phyloP scores from a whole-genome alignment of 2,329 filamentous ascomycete species.

The Fusarium beomiforme region DNA sequence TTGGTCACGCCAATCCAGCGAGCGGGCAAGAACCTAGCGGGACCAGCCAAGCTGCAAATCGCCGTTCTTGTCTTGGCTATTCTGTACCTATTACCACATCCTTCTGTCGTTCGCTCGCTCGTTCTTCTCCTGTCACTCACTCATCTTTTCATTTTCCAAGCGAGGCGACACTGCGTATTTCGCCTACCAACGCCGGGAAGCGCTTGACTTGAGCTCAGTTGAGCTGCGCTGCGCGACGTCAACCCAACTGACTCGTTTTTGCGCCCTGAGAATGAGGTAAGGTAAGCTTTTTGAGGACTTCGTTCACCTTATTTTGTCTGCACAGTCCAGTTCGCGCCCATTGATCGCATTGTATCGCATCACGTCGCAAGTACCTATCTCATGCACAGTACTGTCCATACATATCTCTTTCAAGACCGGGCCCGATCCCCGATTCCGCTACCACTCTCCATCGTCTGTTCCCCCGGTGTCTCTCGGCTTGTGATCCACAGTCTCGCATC shows the following conservation, averaged over 20 bases:
- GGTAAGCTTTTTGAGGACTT: slow-evolving; percentile 13
- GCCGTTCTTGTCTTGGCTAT: slow-evolving; percentile 25
- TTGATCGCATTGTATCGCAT: slow-evolving; percentile 7
- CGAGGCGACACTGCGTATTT: slow-evolving; percentile 22
- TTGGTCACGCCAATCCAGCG: background rate
- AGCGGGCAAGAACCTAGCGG: slow-evolving; percentile 10
- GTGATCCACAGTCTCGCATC: slow-evolving; percentile 34
- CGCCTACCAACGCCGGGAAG: slow-evolving; percentile 19
- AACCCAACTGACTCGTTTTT: slow-evolving; percentile 18
- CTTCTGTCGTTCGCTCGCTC: slow-evolving; percentile 9
- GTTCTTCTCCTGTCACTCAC: slow-evolving; percentile 10
- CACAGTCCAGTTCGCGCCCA: slow-evolving; percentile 11
- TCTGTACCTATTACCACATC: slow-evolving; percentile 15
- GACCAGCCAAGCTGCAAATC: slow-evolving; percentile 23
- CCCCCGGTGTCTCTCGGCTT: slow-evolving; percentile 32
- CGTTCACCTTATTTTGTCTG: background rate
- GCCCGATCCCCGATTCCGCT: slow-evolving; percentile 35
- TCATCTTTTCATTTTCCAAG: slow-evolving; percentile 2
- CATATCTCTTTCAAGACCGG: slow-evolving; percentile 18
- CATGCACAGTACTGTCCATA: slow-evolving; percentile 13
- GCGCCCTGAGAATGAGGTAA: slow-evolving; percentile 34
- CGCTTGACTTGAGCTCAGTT: background rate
- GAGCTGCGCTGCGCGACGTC: slow-evolving; percentile 12
- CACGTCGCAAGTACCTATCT: background rate
- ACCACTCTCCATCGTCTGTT: slow-evolving; percentile 23